Evolutionary conservation across 139 green algal genomes (phyloP).

Genomic region (Trebouxia sp.): DNA sequence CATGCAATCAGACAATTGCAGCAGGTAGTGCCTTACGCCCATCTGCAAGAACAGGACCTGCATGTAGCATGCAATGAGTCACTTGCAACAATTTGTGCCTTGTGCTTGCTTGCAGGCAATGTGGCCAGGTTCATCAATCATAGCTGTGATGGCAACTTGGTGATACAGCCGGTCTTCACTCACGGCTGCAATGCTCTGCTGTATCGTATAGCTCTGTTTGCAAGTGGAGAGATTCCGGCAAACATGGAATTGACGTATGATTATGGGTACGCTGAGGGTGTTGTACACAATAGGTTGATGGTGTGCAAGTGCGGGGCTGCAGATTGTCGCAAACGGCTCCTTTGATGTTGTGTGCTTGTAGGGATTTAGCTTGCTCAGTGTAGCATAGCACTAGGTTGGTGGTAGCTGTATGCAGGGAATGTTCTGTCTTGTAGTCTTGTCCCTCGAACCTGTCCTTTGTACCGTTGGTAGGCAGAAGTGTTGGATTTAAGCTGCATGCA

Average conservation of each 20-base stretch:
- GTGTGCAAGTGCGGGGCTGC: slow-evolving; percentile 44
- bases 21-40: too few species aligned
- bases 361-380: too few species aligned
- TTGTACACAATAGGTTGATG: slow-evolving; percentile 33
- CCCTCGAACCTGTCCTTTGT: too few species aligned
- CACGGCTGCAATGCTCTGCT: slow-evolving; percentile 41
- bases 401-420: too few species aligned
- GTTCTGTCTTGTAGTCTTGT: too few species aligned
- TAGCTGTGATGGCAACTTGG: slow-evolving; percentile 62
- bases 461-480: too few species aligned
- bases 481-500: too few species aligned
- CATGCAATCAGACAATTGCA: too few species aligned
- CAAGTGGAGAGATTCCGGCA: slow-evolving; percentile 40
- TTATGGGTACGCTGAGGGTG: slow-evolving; percentile 39
- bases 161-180: slow-evolving; percentile 55
- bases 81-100: too few species aligned
- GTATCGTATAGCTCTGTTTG: slow-evolving; percentile 57
- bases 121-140: slow-evolving; percentile 81
- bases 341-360: slow-evolving; percentile 42
- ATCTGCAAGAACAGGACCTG: too few species aligned
- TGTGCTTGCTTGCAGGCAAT: slow-evolving; percentile 53
- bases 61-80: too few species aligned
- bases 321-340: slow-evolving; percentile 40
- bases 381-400: too few species aligned
- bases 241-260: slow-evolving; percentile 65